Conservation (phyloP, 148 eudicot genomes). For the Gaultheria prostrata region DNA sequence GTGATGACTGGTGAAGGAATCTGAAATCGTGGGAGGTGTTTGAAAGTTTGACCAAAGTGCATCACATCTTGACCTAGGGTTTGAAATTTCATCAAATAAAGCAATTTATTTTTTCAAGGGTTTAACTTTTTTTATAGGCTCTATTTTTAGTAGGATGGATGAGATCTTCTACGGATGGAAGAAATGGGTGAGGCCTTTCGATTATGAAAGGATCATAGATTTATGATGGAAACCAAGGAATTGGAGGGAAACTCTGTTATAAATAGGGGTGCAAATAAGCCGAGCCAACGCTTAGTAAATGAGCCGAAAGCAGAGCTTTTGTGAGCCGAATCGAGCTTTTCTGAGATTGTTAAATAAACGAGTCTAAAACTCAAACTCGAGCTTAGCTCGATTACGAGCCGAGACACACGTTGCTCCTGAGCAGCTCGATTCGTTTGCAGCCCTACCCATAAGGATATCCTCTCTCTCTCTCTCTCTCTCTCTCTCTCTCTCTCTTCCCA, state of each 20-base stretch:
- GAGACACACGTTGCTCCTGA: too few species aligned
- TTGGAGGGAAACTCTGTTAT: not conserved
- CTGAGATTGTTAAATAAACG: too few species aligned
- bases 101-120: not conserved
- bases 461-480: not conserved
- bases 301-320: too few species aligned
- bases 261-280: too few species aligned
- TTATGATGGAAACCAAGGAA: not conserved
- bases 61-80: not conserved
- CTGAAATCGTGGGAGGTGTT: slow-evolving; percentile 8
- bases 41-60: slow-evolving; percentile 8
- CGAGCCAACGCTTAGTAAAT: too few species aligned
- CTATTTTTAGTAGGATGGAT: not conserved
- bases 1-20: slow-evolving; percentile 11
- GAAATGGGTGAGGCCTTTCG: not conserved
- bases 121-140: not conserved
- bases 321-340: too few species aligned
- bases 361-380: too few species aligned
- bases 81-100: not conserved
- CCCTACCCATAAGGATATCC: not conserved
- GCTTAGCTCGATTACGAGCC: too few species aligned
- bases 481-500: not conserved
- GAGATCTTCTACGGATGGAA: not conserved
- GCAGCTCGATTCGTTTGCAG: too few species aligned
- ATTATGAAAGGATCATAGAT: not conserved